Evolutionary conservation across 176 grass and related monocot genomes (phyloP).

Genomic region (Musa itinerans): DNA sequence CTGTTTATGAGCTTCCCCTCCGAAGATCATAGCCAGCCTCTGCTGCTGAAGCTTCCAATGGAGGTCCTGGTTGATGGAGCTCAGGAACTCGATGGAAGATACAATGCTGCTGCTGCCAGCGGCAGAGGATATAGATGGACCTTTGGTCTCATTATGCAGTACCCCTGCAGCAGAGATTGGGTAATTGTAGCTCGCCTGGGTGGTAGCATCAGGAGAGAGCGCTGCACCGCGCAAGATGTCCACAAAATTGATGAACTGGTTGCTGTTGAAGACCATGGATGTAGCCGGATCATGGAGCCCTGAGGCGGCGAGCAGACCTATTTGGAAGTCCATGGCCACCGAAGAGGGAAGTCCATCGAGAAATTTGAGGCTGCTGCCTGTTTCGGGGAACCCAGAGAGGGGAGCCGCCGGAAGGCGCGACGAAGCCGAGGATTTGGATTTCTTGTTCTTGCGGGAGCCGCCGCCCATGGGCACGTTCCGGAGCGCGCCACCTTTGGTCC

Average conservation of each 20-base stretch:
- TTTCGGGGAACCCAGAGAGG: not conserved
- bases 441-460: constrained; percentile 95
- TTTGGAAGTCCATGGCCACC: constrained; percentile 25
- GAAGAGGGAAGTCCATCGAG: not conserved
- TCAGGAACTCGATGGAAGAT: constrained; percentile 87
- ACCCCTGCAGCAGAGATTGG: not conserved
- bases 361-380: constrained; percentile 25
- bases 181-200: constrained; percentile 4
- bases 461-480: constrained; percentile 94
- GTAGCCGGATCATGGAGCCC: no score
- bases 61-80: constrained; percentile 97
- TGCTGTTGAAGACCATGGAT: no score
- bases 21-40: constrained; percentile 57
- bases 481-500: constrained; percentile 95
- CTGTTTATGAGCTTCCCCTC: not conserved
- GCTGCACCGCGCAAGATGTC: not conserved
- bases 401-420: constrained; percentile 7
- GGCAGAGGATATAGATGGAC: no score
- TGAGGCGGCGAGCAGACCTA: constrained; percentile 15
- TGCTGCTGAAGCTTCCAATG: constrained; percentile 97
- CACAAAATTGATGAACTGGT: not conserved
- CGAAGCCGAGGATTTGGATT: constrained; percentile 30
- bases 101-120: constrained; percentile 30
- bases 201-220: no score
- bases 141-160: not conserved